Conservation (phyloP, 164 flowering plant genomes). For the Macadamia integrifolia region DNA sequence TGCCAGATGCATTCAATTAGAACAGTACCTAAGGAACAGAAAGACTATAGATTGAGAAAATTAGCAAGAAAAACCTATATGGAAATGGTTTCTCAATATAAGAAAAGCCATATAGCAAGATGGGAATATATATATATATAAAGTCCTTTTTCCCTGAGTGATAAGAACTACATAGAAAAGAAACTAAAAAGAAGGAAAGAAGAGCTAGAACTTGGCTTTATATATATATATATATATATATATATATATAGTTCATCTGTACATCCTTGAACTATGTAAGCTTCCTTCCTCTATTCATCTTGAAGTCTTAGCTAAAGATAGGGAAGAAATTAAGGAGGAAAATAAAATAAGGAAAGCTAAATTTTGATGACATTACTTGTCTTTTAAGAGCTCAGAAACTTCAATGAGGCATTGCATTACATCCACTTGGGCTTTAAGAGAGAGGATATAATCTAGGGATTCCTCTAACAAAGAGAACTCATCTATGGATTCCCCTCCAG, state of each 20-base stretch:
- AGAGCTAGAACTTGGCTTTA: slow-evolving; percentile 1
- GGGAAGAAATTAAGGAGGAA: neutral
- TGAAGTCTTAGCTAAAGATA: neutral
- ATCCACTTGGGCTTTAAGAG: slow-evolving; percentile 68
- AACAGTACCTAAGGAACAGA: neutral
- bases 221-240: neutral
- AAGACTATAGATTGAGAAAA: neutral
- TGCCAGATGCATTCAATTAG: neutral
- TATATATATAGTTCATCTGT: slow-evolving; percentile 16
- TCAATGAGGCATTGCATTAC: slow-evolving; percentile 55
- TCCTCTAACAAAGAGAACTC: slow-evolving; percentile 47
- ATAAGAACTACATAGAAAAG: neutral
- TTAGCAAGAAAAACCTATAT: neutral
- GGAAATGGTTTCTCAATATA: neutral
- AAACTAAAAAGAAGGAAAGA: neutral
- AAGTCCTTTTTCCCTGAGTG: neutral
- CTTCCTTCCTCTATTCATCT: neutral
- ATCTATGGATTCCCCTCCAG: slow-evolving; percentile 68
- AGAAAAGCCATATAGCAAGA: neutral
- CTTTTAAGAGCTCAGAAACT: slow-evolving; percentile 21
- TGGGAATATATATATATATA: neutral
- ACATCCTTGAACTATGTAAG: slow-evolving; percentile 20
- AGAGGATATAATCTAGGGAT: slow-evolving; percentile 63
- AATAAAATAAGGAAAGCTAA: neutral
- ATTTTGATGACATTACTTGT: slow-evolving; percentile 18